Evolutionary conservation across 2,329 filamentous ascomycete species (phyloP).

Genomic region (Fusarium siculi): DNA sequence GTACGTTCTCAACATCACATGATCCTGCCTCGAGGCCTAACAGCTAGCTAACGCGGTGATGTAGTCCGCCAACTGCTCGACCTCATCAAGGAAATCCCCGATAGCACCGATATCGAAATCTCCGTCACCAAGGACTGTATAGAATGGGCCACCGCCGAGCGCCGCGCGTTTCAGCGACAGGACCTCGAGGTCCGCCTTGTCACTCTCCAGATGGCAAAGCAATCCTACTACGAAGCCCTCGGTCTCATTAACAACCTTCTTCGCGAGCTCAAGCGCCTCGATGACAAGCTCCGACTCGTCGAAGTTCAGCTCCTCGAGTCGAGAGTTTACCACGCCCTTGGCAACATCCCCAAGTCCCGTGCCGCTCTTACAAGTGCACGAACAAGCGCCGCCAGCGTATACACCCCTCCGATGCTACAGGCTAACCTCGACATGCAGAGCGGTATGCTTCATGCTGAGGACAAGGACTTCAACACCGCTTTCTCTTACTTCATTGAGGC

Average conservation of each 20-base stretch:
- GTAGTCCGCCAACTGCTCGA: slow-evolving; percentile 95
- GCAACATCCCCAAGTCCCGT: slow-evolving; percentile 95
- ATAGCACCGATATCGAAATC: slow-evolving; percentile 94
- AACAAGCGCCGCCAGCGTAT: slow-evolving; percentile 95
- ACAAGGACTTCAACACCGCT: slow-evolving; percentile 98
- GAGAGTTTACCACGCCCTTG: slow-evolving; percentile 94
- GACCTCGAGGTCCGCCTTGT: slow-evolving; percentile 97
- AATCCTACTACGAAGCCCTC: slow-evolving; percentile 96
- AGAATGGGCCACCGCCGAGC: slow-evolving; percentile 97
- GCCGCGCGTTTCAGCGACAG: slow-evolving; percentile 95
- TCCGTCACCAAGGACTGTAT: slow-evolving; percentile 98
- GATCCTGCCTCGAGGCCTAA: slow-evolving; percentile 1
- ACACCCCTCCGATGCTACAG: slow-evolving; percentile 94
- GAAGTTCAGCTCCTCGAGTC: slow-evolving; percentile 98
- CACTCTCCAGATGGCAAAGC: slow-evolving; percentile 93
- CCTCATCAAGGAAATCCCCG: slow-evolving; percentile 91
- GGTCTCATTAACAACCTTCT: slow-evolving; percentile 96
- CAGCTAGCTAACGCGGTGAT: slow-evolving; percentile 30
- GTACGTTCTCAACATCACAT: slow-evolving; percentile 63
- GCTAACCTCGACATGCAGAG: slow-evolving; percentile 99
- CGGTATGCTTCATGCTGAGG: slow-evolving; percentile 97
- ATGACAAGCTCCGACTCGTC: slow-evolving; percentile 97
- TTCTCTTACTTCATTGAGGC: slow-evolving; percentile 99
- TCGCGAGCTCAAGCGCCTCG: slow-evolving; percentile 95
- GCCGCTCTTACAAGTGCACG: slow-evolving; percentile 94